A percentile compares a stretch with the other conserved stretches of the same genome.
These are phyloP conservation scores for Tylopilus orsonianus DNA, from an alignment of 1,284 basidiomycete species.

Conservation along the genomic window DNA sequence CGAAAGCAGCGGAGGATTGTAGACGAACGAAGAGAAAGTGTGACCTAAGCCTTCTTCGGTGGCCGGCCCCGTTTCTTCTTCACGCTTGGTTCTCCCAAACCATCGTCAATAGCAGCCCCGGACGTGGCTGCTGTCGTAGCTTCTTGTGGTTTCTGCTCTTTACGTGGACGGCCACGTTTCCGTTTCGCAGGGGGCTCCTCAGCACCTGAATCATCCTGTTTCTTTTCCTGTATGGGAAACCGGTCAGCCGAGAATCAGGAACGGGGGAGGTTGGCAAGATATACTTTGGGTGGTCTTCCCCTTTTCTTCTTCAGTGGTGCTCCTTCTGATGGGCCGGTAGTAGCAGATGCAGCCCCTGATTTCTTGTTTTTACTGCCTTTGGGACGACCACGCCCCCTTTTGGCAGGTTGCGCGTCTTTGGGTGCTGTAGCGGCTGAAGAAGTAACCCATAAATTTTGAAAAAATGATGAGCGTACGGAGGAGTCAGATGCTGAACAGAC, in stretches of 20 bases:
- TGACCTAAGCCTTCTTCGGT: slow-evolving; percentile 53
- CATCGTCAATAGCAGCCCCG: slow-evolving; percentile 42
- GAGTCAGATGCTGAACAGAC: slow-evolving; percentile 6
- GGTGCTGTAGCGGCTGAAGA: slow-evolving; percentile 22
- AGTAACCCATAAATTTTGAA: slow-evolving; percentile 19
- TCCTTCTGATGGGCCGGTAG: slow-evolving; percentile 39
- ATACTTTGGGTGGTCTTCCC: slow-evolving; percentile 77
- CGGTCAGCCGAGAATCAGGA: slow-evolving; percentile 32
- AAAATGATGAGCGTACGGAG: slow-evolving; percentile 19
- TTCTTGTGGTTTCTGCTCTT: slow-evolving; percentile 52
- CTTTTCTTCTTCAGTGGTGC: slow-evolving; percentile 54
- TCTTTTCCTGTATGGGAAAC: slow-evolving; percentile 49
- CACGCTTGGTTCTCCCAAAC: slow-evolving; percentile 41
- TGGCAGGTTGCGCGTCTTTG: slow-evolving; percentile 41
- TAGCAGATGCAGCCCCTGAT: slow-evolving; percentile 40
- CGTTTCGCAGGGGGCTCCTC: slow-evolving; percentile 57
- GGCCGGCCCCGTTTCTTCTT: slow-evolving; percentile 75
- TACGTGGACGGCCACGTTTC: slow-evolving; percentile 72
- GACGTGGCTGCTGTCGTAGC: slow-evolving; percentile 25
- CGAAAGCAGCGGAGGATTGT: slow-evolving; percentile 17
- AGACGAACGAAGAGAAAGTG: not conserved
- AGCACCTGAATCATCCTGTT: slow-evolving; percentile 44
- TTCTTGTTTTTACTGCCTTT: slow-evolving; percentile 85
- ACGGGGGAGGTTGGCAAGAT: slow-evolving; percentile 20
- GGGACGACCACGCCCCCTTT: slow-evolving; percentile 75